Conservation (phyloP, 352 stramenopile species). For the Phytophthora megakarya region DNA sequence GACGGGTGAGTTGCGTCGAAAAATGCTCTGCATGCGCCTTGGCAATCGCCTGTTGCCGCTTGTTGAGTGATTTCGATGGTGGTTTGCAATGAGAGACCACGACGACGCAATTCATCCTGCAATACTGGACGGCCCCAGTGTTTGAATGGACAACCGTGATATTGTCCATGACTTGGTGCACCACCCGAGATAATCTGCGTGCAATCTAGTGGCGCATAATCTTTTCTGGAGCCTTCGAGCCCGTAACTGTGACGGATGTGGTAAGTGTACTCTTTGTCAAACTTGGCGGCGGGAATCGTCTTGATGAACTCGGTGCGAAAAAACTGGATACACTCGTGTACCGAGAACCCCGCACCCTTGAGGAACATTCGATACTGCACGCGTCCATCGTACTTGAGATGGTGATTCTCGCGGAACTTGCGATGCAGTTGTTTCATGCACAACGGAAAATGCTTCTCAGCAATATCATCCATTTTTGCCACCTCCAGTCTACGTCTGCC, state of each 20-base stretch:
- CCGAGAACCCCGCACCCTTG: conserved; percentile 79
- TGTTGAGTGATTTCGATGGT: conserved; percentile 41
- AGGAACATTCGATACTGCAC: conserved; percentile 88
- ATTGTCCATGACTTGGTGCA: conserved; percentile 64
- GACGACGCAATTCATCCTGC: conserved; percentile 44
- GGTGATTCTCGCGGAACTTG: conserved; percentile 74
- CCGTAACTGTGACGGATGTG: conserved; percentile 90
- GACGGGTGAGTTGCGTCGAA: conserved; percentile 51
- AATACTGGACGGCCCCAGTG: conserved; percentile 65
- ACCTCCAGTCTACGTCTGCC: conserved; percentile 20
- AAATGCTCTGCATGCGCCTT: conserved; percentile 52
- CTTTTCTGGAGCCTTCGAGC: conserved; percentile 72
- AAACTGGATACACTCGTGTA: conserved; percentile 78
- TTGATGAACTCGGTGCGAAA: conserved; percentile 78
- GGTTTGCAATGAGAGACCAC: conserved; percentile 21
- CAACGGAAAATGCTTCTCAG: conserved; percentile 68
- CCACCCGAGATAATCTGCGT: conserved; percentile 53
- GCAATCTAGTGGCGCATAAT: conserved; percentile 71
- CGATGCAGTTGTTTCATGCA: conserved; percentile 81
- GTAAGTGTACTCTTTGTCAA: conserved; percentile 87
- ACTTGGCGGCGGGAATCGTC: conserved; percentile 58
- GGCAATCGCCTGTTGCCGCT: conserved; percentile 37
- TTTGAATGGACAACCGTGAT: conserved; percentile 84
- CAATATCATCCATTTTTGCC: conserved; percentile 71
- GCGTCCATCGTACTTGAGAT: conserved; percentile 88